Conservation (phyloP, 768 basidiomycete species). For the Rhodosporidiobolus sp. region DNA sequence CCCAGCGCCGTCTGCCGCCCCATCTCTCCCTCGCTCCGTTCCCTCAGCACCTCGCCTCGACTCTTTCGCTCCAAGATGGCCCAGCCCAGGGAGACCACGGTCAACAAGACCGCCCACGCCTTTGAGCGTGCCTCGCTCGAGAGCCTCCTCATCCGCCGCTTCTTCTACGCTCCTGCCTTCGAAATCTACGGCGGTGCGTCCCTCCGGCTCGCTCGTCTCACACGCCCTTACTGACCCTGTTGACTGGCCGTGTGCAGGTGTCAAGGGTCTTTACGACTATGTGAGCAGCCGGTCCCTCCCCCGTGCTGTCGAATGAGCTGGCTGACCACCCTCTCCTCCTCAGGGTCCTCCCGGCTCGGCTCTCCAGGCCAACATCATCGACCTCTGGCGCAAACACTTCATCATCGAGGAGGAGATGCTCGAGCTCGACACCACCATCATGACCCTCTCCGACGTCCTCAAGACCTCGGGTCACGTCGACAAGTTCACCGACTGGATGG, state of each 20-base stretch:
- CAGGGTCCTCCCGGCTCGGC: constrained; percentile 87
- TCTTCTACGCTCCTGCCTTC: constrained; percentile 97
- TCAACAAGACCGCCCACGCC: constrained; percentile 48
- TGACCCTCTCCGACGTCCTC: constrained; percentile 91
- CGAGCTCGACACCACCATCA: constrained; percentile 95
- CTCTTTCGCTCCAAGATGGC: constrained; percentile 11
- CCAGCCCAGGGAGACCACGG: constrained; percentile 10
- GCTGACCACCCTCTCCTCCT: neutral
- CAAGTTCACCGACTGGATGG: constrained; percentile 97
- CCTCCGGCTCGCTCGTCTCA: neutral
- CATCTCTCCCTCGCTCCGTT: neutral
- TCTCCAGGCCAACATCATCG: constrained; percentile 91
- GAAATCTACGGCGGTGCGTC: constrained; percentile 94
- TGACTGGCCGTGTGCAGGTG: constrained; percentile 58
- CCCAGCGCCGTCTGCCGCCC: too few species aligned
- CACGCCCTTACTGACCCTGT: neutral
- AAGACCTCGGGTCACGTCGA: constrained; percentile 97
- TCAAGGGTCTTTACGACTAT: constrained; percentile 96
- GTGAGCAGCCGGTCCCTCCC: neutral
- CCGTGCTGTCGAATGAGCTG: neutral
- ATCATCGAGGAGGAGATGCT: constrained; percentile 98
- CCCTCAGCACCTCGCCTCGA: neutral
- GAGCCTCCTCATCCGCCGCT: constrained; percentile 77
- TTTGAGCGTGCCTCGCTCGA: constrained; percentile 87
- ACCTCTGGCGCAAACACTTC: constrained; percentile 95